phyloP scores from a whole-genome alignment of 75 land plant genomes.

The Isoetes taiwanensis region DNA sequence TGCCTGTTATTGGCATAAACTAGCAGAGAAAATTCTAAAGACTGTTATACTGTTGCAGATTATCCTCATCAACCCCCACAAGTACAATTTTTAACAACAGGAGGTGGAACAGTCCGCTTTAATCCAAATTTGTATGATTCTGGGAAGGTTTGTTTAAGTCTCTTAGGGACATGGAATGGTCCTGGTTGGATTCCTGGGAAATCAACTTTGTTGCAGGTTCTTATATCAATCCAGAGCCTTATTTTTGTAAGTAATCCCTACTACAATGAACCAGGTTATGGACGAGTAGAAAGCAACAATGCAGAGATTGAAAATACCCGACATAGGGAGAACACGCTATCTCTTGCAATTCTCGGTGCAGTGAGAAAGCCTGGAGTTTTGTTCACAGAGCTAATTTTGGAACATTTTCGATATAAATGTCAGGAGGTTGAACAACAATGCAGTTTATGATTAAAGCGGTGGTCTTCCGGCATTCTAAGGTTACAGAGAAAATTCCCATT shows the following conservation, averaged over 20 bases:
- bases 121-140: slow-evolving; percentile 33
- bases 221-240: slow-evolving; percentile 30
- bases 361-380: slow-evolving; percentile 22
- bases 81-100: slow-evolving; percentile 32
- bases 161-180: slow-evolving; percentile 35
- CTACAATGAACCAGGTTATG: slow-evolving; percentile 36
- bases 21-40: neutral
- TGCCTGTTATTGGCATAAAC: too few relatives aligned
- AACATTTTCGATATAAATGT: slow-evolving; percentile 21
- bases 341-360: slow-evolving; percentile 21
- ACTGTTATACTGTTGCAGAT: slow-evolving; percentile 6
- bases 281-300: slow-evolving; percentile 5
- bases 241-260: slow-evolving; percentile 26
- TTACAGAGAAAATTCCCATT: too few relatives aligned
- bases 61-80: slow-evolving; percentile 29
- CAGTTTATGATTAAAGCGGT: too few relatives aligned
- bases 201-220: slow-evolving; percentile 34
- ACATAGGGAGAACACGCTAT: slow-evolving; percentile 23
- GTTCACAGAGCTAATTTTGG: slow-evolving; percentile 16
- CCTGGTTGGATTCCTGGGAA: slow-evolving; percentile 29
- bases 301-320: slow-evolving; percentile 18
- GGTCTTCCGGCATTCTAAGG: too few relatives aligned
- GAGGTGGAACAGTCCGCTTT: slow-evolving; percentile 35
- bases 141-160: slow-evolving; percentile 33
- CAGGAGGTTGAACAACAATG: slow-evolving; percentile 24